Conservation (phyloP, 495 filamentous ascomycete species). For the Thermochaetoides thermophila region DNA sequence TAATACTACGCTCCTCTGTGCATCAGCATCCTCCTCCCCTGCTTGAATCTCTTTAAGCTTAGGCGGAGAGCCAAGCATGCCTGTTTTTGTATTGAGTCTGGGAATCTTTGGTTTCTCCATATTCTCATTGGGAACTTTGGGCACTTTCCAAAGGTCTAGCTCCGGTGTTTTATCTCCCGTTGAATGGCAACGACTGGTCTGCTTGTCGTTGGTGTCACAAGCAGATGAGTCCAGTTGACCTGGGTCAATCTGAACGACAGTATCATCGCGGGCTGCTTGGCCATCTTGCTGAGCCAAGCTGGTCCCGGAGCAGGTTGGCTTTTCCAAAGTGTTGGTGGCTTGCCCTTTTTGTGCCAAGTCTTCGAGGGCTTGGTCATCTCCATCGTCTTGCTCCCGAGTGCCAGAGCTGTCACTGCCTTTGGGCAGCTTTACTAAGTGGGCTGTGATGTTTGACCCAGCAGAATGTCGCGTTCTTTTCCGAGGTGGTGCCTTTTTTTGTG, state of each 20-base stretch:
- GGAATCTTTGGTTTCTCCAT: slow-evolving; percentile 29
- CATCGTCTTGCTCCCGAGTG: background rate
- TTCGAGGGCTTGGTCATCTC: background rate
- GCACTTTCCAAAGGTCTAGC: too few relatives aligned
- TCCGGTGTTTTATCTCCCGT: too few relatives aligned
- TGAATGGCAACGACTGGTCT: background rate
- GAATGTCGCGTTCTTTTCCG: slow-evolving; percentile 8
- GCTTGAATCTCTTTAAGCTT: slow-evolving; percentile 13
- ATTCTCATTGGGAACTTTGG: too few relatives aligned
- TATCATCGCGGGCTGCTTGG: too few relatives aligned
- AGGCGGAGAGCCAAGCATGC: slow-evolving; percentile 41
- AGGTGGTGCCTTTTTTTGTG: slow-evolving; percentile 4
- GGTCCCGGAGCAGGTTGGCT: too few relatives aligned
- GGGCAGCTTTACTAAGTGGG: slow-evolving; percentile 7
- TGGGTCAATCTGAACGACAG: too few relatives aligned
- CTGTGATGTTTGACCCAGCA: slow-evolving; percentile 7
- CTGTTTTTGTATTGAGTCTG: slow-evolving; percentile 33
- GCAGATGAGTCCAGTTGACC: too few relatives aligned
- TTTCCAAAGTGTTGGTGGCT: too few relatives aligned
- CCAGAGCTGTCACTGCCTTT: slow-evolving; percentile 1
- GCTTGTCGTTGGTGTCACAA: too few relatives aligned
- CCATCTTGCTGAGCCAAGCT: too few relatives aligned
- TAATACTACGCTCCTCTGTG: slow-evolving; percentile 1
- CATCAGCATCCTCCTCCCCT: background rate
- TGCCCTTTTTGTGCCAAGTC: background rate